These are phyloP conservation scores for Serendipita sp. DNA, from an alignment of 768 basidiomycete species.

Conservation along the genomic window DNA sequence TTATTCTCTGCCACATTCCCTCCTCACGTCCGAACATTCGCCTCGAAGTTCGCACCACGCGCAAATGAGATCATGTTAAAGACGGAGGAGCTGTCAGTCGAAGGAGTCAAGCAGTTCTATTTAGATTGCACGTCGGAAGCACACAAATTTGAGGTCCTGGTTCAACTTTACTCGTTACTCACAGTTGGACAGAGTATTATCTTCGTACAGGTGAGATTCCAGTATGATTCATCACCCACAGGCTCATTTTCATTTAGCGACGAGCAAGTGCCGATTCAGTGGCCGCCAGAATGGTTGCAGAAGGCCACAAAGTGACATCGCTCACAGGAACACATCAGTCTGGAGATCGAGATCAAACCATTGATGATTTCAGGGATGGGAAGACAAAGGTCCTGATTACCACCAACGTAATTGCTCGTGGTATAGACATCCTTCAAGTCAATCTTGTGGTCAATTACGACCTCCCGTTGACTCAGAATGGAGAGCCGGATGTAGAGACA, in stretches of 20 bases:
- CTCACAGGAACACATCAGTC: constrained; percentile 91
- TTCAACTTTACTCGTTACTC: constrained; percentile 73
- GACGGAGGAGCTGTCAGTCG: constrained; percentile 84
- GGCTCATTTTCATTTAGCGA: constrained; percentile 31
- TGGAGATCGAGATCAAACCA: constrained; percentile 73
- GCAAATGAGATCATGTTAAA: constrained; percentile 95
- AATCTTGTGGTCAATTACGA: constrained; percentile 99
- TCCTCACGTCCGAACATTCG: constrained; percentile 81
- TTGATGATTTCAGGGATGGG: constrained; percentile 91
- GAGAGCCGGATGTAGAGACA: constrained; percentile 78
- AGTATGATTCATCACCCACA: not conserved
- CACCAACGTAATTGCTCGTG: constrained; percentile 95
- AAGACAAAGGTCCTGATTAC: constrained; percentile 96
- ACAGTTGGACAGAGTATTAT: constrained; percentile 98
- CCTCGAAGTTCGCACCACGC: constrained; percentile 77
- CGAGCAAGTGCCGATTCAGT: constrained; percentile 89
- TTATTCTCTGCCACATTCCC: constrained; percentile 98
- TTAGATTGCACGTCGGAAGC: constrained; percentile 88
- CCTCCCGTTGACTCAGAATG: constrained; percentile 70
- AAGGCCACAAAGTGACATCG: constrained; percentile 93
- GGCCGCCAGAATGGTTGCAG: constrained; percentile 71
- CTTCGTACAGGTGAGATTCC: constrained; percentile 65
- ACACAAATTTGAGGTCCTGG: constrained; percentile 90
- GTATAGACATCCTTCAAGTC: constrained; percentile 96
- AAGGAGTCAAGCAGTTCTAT: constrained; percentile 92